These are phyloP conservation scores for Chaetomium olivaceum DNA, from an alignment of 2,329 filamentous ascomycete species.

Conservation along the genomic window DNA sequence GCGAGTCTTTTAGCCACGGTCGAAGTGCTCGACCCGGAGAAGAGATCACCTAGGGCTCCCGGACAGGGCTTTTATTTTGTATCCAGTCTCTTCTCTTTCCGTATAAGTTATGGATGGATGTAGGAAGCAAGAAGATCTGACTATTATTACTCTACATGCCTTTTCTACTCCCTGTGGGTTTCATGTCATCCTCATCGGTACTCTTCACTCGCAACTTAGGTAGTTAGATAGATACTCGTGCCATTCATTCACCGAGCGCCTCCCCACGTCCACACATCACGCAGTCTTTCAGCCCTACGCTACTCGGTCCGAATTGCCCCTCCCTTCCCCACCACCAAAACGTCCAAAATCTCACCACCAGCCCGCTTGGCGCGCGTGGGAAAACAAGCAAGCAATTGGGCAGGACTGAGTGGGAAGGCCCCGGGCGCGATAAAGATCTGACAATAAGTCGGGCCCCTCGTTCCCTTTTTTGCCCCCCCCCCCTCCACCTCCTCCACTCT, in stretches of 20 bases:
- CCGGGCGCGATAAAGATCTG: constrained; percentile 24
- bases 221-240: not conserved
- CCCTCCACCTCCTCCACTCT: not conserved
- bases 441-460: constrained; percentile 22
- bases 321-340: not conserved
- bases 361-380: constrained; percentile 6
- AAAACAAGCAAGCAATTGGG: not conserved
- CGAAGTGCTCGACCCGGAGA: constrained; percentile 23
- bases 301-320: not conserved
- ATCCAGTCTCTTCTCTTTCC: not conserved
- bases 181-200: not conserved
- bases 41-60: not conserved
- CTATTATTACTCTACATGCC: not conserved
- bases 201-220: not conserved
- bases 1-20: not conserved
- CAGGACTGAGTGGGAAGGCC: not conserved
- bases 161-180: not conserved
- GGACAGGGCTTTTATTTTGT: not conserved
- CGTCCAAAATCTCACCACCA: not conserved
- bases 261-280: not conserved
- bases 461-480: no score
- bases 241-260: no score
- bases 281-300: not conserved
- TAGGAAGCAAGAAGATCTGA: not conserved
- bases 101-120: not conserved